Evolutionary conservation across 208 protist genomes (phyloP).

Genomic region (Giardia duodenalis): DNA sequence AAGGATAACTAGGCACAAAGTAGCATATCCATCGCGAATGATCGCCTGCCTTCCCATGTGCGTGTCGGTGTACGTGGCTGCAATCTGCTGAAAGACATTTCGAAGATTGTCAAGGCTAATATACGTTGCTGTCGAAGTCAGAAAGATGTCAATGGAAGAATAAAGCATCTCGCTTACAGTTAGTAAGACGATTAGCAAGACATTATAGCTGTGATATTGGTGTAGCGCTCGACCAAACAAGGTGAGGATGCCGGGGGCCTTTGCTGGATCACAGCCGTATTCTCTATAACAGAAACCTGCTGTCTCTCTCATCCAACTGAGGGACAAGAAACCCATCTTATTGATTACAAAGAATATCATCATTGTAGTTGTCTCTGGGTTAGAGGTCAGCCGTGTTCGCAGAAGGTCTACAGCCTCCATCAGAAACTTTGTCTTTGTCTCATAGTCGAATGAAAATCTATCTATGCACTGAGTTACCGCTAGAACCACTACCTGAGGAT

Average conservation of each 20-base stretch:
- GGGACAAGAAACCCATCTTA: background rate
- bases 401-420: background rate
- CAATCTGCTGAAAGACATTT: background rate
- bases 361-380: background rate
- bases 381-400: background rate
- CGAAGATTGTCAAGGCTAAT: background rate
- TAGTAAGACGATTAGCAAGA: background rate
- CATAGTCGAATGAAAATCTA: background rate
- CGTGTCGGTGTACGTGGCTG: background rate
- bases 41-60: background rate
- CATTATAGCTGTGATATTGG: background rate
- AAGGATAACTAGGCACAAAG: background rate
- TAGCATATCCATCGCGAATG: background rate
- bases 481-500: background rate
- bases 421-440: background rate
- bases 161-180: background rate
- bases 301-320: background rate
- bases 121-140: background rate
- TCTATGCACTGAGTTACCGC: background rate
- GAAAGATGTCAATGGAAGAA: background rate
- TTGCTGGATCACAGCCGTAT: background rate
- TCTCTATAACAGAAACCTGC: background rate
- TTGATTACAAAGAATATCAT: background rate
- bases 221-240: background rate
- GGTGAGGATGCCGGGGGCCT: background rate